These are phyloP conservation scores for Coniochaeta ligniaria DNA, from an alignment of 2,329 filamentous ascomycete species.

Conservation along the genomic window DNA sequence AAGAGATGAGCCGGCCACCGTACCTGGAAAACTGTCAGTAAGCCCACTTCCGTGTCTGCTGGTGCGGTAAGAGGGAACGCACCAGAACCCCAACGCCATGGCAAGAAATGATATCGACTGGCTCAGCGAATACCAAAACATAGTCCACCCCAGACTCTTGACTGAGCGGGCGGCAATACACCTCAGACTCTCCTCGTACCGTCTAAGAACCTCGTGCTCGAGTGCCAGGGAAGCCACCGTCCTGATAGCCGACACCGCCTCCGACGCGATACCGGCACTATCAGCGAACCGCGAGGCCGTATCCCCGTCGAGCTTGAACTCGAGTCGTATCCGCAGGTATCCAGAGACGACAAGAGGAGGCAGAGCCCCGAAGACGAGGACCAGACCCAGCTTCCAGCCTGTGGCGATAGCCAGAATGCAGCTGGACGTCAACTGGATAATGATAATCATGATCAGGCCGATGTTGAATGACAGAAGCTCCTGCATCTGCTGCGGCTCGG, in stretches of 20 bases:
- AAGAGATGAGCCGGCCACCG: constrained; percentile 30
- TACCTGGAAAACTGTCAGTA: background rate
- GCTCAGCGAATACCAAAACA: constrained; percentile 32
- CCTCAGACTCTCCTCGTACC: constrained; percentile 18
- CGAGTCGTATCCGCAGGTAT: constrained; percentile 39
- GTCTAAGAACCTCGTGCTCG: constrained; percentile 15
- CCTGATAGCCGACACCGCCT: constrained; percentile 18
- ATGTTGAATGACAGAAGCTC: constrained; percentile 43
- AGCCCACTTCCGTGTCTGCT: background rate
- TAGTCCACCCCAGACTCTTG: constrained; percentile 26
- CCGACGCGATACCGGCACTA: constrained; percentile 40
- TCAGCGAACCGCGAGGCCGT: constrained; percentile 34
- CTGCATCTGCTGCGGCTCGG: constrained; percentile 37
- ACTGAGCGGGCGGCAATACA: constrained; percentile 7
- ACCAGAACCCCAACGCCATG: constrained; percentile 13
- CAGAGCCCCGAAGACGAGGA: constrained; percentile 36
- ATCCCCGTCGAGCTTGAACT: constrained; percentile 36
- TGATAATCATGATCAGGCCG: constrained; percentile 35
- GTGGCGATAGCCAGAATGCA: constrained; percentile 35
- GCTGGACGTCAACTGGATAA: constrained; percentile 36
- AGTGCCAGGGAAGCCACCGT: constrained; percentile 12
- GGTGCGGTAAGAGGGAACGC: constrained; percentile 6
- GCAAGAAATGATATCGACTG: constrained; percentile 25
- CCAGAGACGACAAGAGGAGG: constrained; percentile 36
- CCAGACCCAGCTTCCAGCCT: constrained; percentile 44